Base-by-base conservation (phyloP, 768 basidiomycete genomes). In the Crassisporium funariophilum region DNA sequence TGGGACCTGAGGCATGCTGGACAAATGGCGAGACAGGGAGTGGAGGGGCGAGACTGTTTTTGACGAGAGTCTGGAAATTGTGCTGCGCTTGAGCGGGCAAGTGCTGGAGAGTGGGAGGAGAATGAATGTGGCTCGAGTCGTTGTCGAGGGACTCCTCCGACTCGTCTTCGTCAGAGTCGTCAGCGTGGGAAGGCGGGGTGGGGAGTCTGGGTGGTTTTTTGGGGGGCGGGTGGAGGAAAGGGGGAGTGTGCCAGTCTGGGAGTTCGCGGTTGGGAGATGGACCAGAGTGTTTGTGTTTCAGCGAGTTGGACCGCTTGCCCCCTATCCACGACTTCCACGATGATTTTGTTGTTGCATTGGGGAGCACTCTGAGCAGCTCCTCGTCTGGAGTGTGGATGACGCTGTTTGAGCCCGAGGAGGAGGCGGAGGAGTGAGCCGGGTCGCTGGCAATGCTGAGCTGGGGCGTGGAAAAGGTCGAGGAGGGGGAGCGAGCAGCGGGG, bases 321-420 rank as follows among this genome's bases (percentile, higher is more conserved):
- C 70, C 71, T 45, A 84, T 62, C 83, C 82, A 86, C 2, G 75
- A 64, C 45, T 74, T 73, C 82, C 82, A 86, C 21, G 72, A 71
- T 22, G 57, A 53, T 56, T 72, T 77, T 54, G 71, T 79, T 47
- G 68, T 65, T n/a, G 58, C 57, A 2, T 61, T 63, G 13, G 52
- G 48, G 17, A 64, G 63, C 50, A 60, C 60, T 50, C 61, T 59
- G 47, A 58, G 55, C 41, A 66, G 61, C 52, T 82, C 79, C 44
- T 86, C 84, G 57, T 81, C 81, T 35, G 84, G 82, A 5, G 83
- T 84, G 46, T 74, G 81, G 27, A 82, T 62, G 35, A 70, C 76
- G n/a, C n/a, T n/a, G n/a, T n/a, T n/a, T n/a, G n/a, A n/a, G n/a
- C n/a, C n/a, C 45, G 78, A 63, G n/a, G 84, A 86, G 4, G 84